Evolutionary conservation across 2,329 filamentous ascomycete species (phyloP).

Genomic region (Venturia pyrina): DNA sequence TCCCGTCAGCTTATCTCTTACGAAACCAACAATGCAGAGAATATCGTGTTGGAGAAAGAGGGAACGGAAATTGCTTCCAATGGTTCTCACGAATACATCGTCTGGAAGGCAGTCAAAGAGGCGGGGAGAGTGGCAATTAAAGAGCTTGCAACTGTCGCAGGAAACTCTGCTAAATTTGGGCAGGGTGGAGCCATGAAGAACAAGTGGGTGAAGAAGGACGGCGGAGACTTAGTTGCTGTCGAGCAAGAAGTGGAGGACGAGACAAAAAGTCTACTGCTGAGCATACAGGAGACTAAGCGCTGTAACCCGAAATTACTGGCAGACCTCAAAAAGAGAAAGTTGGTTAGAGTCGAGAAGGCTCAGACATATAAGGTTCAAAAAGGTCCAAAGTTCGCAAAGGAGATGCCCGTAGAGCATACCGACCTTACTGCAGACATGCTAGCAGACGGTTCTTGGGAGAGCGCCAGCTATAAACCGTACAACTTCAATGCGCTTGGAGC

Average conservation of each 20-base stretch:
- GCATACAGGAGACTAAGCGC: slow-evolving; percentile 59
- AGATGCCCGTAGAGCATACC: slow-evolving; percentile 87
- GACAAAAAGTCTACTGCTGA: slow-evolving; percentile 64
- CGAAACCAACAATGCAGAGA: slow-evolving; percentile 70
- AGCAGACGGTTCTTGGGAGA: slow-evolving; percentile 64
- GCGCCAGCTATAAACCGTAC: slow-evolving; percentile 60
- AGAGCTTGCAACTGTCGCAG: slow-evolving; percentile 48
- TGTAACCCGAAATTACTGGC: slow-evolving; percentile 65
- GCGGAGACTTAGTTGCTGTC: slow-evolving; percentile 45
- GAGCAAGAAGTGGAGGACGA: slow-evolving; percentile 68
- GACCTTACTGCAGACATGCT: slow-evolving; percentile 94
- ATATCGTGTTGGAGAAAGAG: slow-evolving; percentile 65
- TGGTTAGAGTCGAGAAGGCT: slow-evolving; percentile 73
- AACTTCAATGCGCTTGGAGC: slow-evolving; percentile 66
- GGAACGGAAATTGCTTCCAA: slow-evolving; percentile 60
- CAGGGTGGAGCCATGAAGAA: slow-evolving; percentile 86
- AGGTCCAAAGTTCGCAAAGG: slow-evolving; percentile 76
- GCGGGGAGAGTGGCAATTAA: slow-evolving; percentile 36
- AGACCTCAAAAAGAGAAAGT: slow-evolving; percentile 86
- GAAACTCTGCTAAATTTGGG: slow-evolving; percentile 71
- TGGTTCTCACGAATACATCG: slow-evolving; percentile 41
- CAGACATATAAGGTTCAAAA: slow-evolving; percentile 77
- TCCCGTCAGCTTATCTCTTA: slow-evolving; percentile 83
- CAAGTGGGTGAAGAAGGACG: slow-evolving; percentile 55
- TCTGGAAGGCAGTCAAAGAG: slow-evolving; percentile 38